Conservation (phyloP, 2,329 filamentous ascomycete species). For the Pseudogymnoascus sp. region DNA sequence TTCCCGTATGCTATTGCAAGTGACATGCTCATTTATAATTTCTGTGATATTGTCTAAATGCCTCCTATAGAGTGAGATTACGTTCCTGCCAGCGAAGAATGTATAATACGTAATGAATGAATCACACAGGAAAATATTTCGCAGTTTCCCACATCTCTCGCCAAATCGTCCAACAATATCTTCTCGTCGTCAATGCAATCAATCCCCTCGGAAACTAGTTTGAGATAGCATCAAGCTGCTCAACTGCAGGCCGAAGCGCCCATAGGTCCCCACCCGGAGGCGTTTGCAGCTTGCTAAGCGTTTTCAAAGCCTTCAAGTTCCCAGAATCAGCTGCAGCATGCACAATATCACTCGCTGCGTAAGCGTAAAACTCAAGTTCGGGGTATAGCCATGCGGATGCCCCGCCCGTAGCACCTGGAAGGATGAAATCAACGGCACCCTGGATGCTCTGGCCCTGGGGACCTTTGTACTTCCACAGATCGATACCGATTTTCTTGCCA, state of each 20-base stretch:
- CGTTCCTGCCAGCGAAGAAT: background rate
- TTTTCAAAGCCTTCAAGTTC: conserved; percentile 14
- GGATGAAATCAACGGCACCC: conserved; percentile 19
- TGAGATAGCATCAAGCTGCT: conserved; percentile 20
- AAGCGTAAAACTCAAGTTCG: conserved; percentile 20
- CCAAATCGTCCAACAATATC: background rate
- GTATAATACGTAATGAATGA: background rate
- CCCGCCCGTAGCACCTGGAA: conserved; percentile 20
- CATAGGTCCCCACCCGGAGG: conserved; percentile 23
- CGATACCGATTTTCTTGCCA: conserved; percentile 18
- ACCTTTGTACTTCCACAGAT: conserved; percentile 20
- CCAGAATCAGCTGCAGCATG: conserved; percentile 21
- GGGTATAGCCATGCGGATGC: conserved; percentile 17
- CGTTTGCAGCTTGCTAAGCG: conserved; percentile 12
- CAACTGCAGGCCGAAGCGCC: conserved; percentile 21
- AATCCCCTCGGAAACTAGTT: background rate
- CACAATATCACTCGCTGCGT: conserved; percentile 22
- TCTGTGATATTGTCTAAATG: background rate
- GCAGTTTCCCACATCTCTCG: background rate
- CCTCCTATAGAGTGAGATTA: background rate
- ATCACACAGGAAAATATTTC: background rate
- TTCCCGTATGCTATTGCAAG: background rate
- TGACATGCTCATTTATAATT: background rate
- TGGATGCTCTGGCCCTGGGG: conserved; percentile 19
- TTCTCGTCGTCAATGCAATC: background rate